Base-by-base conservation (phyloP, 1,284 basidiomycete genomes). In the Mycena sp. region DNA sequence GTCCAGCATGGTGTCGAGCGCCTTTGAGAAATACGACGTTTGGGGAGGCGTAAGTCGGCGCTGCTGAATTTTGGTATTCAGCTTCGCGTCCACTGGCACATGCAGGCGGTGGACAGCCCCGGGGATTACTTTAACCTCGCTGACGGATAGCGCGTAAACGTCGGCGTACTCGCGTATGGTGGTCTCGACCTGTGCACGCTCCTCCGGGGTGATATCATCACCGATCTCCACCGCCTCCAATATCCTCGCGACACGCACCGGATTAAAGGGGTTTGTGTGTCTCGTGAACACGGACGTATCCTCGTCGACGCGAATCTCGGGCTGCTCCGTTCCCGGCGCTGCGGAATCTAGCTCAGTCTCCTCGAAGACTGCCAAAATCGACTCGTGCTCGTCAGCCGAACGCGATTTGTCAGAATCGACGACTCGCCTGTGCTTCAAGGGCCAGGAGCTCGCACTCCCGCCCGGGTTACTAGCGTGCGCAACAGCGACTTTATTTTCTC, bases 11-110 rank as follows among this genome's bases (percentile, higher is more conserved):
- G 57, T 43, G 45, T 79, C 75, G 2, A 80, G 49, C 2, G 69
- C 71, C 3, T 64, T 65, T 37, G 76, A 56, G 11, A 79, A 64
- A 61, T 69, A 79, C 10, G 63, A 45, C 2, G 59, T 58, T 63
- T 81, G 76, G 2, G 73, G 71, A 49, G 70, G 71, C 16, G 72
- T 75, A 0, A 78, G 65, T 1, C 72, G 69, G 9, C 64, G 58
- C 48, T 74, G 74, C 29, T 67, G 37, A 2, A 74, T 67, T 54
- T 72, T 72, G 3, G 67, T 71, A 7, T 49, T 46, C 57, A 76
- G 72, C 17, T 38, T 69, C 6, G 67, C 29, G 11, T 58, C 68
- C 17, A 43, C 58, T 0, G 67, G 68, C 6, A 75, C 65, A 56
- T 74, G 61, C 7, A 74, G 53, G 7, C 55, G 57, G 48, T 75